These are phyloP conservation scores for Auricularia sp. DNA, from an alignment of 768 basidiomycete genomes.

Conservation along the genomic window DNA sequence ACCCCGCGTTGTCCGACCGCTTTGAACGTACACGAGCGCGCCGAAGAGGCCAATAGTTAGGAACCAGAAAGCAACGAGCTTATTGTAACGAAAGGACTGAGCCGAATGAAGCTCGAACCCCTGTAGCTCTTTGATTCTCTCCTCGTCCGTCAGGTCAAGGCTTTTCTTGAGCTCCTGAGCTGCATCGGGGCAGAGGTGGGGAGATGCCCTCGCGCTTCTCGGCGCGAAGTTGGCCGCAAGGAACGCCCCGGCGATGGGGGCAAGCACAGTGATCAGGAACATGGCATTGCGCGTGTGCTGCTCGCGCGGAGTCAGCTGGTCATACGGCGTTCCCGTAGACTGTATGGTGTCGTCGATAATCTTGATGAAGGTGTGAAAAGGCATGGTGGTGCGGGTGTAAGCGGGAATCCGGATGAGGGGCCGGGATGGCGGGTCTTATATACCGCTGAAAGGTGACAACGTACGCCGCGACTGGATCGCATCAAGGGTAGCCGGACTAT, in stretches of 20 bases:
- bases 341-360: slow-evolving; percentile 1
- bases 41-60: not conserved
- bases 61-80: not conserved
- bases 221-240: not conserved
- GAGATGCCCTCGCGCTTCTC: not conserved
- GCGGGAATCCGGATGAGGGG: too few species aligned
- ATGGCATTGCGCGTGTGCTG: not conserved
- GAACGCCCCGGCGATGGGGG: not conserved
- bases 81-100: not conserved
- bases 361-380: not conserved
- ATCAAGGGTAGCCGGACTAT: too few species aligned
- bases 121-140: not conserved
- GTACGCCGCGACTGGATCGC: too few species aligned
- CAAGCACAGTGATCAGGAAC: not conserved
- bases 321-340: not conserved
- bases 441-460: too few species aligned
- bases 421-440: too few species aligned
- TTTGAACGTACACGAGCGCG: not conserved
- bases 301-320: not conserved
- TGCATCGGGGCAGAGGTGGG: not conserved
- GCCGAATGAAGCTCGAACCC: not conserved
- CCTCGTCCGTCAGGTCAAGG: not conserved
- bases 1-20: not conserved
- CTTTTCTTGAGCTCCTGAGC: not conserved
- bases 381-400: not conserved